Evolutionary conservation across 768 basidiomycete genomes (phyloP).

Genomic region (Galerina marginata): DNA sequence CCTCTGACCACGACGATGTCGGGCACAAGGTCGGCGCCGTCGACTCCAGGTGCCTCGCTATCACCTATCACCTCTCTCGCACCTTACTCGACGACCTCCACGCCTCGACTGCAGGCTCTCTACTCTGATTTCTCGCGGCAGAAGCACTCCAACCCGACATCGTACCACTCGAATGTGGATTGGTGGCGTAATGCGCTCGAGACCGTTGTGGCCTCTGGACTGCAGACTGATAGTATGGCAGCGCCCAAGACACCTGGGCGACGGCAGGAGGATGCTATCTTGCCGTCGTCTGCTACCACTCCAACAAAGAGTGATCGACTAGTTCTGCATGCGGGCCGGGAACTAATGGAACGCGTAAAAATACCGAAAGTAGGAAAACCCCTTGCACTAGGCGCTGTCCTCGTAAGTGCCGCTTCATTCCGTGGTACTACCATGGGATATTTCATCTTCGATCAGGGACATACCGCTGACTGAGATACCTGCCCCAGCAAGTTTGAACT

Average conservation of each 20-base stretch:
- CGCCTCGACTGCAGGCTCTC: constrained; percentile 71
- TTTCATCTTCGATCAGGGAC: neutral
- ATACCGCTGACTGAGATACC: constrained; percentile 30
- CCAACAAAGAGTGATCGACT: constrained; percentile 49
- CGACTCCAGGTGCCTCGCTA: constrained; percentile 15
- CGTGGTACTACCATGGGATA: neutral
- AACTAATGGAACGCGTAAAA: constrained; percentile 63
- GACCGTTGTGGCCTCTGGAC: constrained; percentile 59
- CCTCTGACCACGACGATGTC: neutral
- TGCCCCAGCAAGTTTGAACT: constrained; percentile 75
- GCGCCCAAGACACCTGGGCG: neutral
- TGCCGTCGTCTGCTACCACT: neutral
- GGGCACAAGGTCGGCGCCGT: constrained; percentile 9
- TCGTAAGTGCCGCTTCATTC: constrained; percentile 58
- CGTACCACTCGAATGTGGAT: constrained; percentile 78
- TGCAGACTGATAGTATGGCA: constrained; percentile 39
- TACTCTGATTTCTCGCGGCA: constrained; percentile 90
- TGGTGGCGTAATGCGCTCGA: constrained; percentile 87
- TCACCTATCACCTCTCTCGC: constrained; percentile 38
- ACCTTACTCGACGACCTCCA: constrained; percentile 53
- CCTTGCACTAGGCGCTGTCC: constrained; percentile 68
- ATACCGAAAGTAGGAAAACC: constrained; percentile 78
- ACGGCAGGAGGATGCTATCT: neutral
- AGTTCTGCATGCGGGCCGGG: constrained; percentile 59
- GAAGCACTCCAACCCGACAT: constrained; percentile 82